A percentile compares a stretch with the other conserved stretches of the same genome.
Conservation (phyloP, 768 basidiomycete genomes). For the Cyclocybe aegerita region DNA sequence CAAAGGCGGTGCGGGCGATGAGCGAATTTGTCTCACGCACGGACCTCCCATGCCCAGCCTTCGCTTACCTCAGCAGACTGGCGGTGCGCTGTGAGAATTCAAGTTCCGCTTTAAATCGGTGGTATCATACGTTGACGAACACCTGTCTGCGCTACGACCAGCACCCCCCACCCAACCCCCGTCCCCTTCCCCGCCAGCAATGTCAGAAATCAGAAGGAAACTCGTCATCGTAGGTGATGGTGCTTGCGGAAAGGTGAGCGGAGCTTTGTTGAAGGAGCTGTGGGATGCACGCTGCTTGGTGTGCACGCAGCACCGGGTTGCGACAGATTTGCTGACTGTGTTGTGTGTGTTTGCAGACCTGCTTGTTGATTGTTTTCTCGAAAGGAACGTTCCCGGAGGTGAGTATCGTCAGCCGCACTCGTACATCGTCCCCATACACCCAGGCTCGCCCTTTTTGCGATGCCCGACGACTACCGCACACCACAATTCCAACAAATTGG, state of each 20-base stretch:
- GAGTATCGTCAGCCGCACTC: constrained; percentile 19
- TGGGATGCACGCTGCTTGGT: too few relatives aligned
- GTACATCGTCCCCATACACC: neutral
- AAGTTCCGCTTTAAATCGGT: constrained; percentile 21
- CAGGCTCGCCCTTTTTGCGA: neutral
- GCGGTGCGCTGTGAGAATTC: constrained; percentile 8
- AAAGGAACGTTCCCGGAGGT: constrained; percentile 98
- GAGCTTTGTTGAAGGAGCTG: too few relatives aligned
- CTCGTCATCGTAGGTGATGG: constrained; percentile 99
- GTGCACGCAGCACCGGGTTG: neutral
- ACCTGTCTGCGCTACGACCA: too few relatives aligned
- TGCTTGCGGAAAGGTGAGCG: constrained; percentile 86
- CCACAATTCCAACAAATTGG: neutral
- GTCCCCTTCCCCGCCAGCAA: constrained; percentile 25
- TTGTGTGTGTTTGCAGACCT: constrained; percentile 55
- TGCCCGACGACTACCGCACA: neutral
- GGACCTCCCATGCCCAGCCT: neutral
- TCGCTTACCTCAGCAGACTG: neutral
- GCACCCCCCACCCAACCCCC: constrained; percentile 3
- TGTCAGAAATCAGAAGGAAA: constrained; percentile 98
- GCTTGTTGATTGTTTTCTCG: constrained; percentile 93
- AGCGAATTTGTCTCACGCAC: neutral
- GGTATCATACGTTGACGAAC: constrained; percentile 17
- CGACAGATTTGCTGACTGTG: constrained; percentile 11
- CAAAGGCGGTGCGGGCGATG: neutral